These are phyloP conservation scores for Rhizophora mangle DNA, from an alignment of 345 rosid genomes.

Conservation along the genomic window DNA sequence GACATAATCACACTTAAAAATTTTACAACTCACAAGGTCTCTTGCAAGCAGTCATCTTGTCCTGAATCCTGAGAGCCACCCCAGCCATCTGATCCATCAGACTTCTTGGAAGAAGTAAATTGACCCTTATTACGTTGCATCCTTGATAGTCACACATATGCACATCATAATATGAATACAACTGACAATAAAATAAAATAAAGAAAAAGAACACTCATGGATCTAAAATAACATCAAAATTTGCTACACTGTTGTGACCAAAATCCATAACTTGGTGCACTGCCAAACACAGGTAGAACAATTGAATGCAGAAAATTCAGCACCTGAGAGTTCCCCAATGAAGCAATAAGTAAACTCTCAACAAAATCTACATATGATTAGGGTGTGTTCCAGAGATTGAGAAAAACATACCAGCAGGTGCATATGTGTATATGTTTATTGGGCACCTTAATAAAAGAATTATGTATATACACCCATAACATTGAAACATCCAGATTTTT, in stretches of 20 bases:
- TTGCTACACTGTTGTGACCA: no score
- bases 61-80: slow-evolving; percentile 60
- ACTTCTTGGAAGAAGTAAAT: slow-evolving; percentile 79
- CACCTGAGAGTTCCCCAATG: no score
- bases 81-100: slow-evolving; percentile 60
- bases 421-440: no score
- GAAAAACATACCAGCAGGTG: no score
- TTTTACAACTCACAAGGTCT: slow-evolving; percentile 59
- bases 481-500: not conserved
- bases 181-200: not conserved
- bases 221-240: not conserved
- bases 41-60: slow-evolving; percentile 61
- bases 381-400: no score
- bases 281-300: no score
- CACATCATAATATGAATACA: not conserved
- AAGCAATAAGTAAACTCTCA: no score
- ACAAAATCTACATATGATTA: no score
- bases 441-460: no score
- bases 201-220: not conserved
- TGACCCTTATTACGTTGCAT: slow-evolving; percentile 98
- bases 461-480: not conserved
- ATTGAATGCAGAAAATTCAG: no score
- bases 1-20: not conserved
- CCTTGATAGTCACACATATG: slow-evolving; percentile 42
- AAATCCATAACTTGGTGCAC: no score